Evolutionary conservation across 129 eudicot species (phyloP), one percentile per base, ranked within the genome.

Genomic region (Flaveria brownii): DNA sequence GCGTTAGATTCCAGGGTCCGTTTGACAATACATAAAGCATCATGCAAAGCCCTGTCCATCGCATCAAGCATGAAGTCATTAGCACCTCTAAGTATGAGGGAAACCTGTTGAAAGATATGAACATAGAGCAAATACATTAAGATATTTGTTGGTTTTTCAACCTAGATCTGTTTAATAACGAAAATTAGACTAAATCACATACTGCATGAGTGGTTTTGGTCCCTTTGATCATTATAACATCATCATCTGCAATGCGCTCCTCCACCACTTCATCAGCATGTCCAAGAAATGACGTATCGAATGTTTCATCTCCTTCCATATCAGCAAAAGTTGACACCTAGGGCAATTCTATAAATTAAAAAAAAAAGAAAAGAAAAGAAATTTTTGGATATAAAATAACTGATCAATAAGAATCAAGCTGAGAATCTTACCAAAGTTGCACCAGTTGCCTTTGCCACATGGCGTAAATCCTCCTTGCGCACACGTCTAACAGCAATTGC

Each of bases 271-370:
- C 98, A 51, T 93, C 98, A 12, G 98, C 98, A 20, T 70, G 74
- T 80, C 98, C 98, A 23, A 94, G 88, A 73, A 89, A 76, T 52
- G 98, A 94, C 1, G 50, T 9, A 45, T 45, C 50, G 1, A 8
- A 45, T 8, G 50, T 45, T 45, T 45, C 50, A 3, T 10, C 50
- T 28, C 98, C 98, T 82, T 93, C 97, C 97, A 91, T 91, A 77
- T 93, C 97, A 50, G 97, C 97, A 81, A 93, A 93, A 17, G 96
- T 91, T n/a, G 98, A 93, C 43, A 91, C 93, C 98, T 92, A 84
- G 11, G 6, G 7, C 13, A 18, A 55, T 36, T 36, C 7, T 36
- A 51, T 9, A 45, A 45, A 45, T 2, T 45, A 0, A 45, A 45
- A 9, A 45, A 45, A 9, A 45, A 43, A 1, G 4, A 36, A 36